Evolutionary conservation across 352 stramenopile species (phyloP).

Genomic region (Phytophthora chlamydospora): DNA sequence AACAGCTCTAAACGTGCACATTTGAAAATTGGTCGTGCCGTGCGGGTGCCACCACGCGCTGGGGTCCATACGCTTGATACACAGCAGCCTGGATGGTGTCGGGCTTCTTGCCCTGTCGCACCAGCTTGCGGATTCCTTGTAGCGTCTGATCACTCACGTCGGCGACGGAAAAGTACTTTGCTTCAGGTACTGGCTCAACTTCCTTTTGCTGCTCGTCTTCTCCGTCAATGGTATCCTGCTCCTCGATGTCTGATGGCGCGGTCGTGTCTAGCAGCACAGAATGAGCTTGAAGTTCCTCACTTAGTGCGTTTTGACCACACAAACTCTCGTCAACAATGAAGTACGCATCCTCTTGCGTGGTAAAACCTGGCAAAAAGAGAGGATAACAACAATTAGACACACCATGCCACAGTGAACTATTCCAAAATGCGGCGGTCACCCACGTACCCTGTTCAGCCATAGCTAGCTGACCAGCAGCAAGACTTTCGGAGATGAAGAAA

Average conservation of each 20-base stretch:
- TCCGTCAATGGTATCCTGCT: neutral
- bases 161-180: slow-evolving; percentile 49
- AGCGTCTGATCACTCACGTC: slow-evolving; percentile 62
- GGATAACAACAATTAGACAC: neutral
- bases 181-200: neutral
- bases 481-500: slow-evolving; percentile 34
- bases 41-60: slow-evolving; percentile 41
- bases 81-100: slow-evolving; percentile 48
- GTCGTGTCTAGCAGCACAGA: slow-evolving; percentile 21
- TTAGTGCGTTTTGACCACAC: slow-evolving; percentile 5
- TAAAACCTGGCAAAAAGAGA: slow-evolving; percentile 18
- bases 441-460: slow-evolving; percentile 34
- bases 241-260: neutral
- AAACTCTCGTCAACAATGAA: slow-evolving; percentile 55
- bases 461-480: slow-evolving; percentile 21
- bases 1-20: slow-evolving; percentile 44
- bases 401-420: neutral
- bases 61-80: slow-evolving; percentile 47
- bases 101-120: slow-evolving; percentile 37
- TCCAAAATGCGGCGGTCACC: neutral
- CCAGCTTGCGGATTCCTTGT: slow-evolving; percentile 52
- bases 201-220: neutral
- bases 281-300: slow-evolving; percentile 19
- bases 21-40: slow-evolving; percentile 54
- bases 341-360: slow-evolving; percentile 20